Evolutionary conservation across 257 asterid genomes (phyloP), one percentile per base, ranked within the genome.

Genomic region (Echium plantagineum): DNA sequence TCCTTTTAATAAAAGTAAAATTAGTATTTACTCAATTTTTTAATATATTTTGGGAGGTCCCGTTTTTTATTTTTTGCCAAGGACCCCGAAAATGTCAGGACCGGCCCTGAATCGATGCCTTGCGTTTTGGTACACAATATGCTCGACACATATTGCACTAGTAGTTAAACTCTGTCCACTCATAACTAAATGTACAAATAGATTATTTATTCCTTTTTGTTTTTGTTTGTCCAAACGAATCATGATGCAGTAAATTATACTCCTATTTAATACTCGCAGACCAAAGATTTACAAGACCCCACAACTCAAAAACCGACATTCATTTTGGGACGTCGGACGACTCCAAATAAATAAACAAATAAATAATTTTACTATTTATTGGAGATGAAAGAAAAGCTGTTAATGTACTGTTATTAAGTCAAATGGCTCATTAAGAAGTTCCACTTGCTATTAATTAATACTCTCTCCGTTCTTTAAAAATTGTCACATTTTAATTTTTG

Each of bases 291-390:
- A 18, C 17, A 24, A 38, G 3, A 64, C 46, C 67, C 67, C 68
- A 51, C 67, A 5, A 55, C 28, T 35, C 16, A 55, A 66, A 38
- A 16, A 42, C 17, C 18, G 48, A 57, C 64, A 62, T 63, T 35
- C 66, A 59, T 54, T 46, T 20, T 35, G 65, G 68, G 59, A 65
- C 57, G 63, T 46, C 60, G 68, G 59, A 65, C 57, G 63, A 52
- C 60, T 52, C 63, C 2, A 20, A 63, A 48, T 65, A 17, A 70
- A 16, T 17, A 60, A 60, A 58, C 19, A 24, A 24, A n/a, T n/a
- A n/a, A n/a, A n/a, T n/a, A n/a, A n/a, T n/a, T n/a, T n/a, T n/a
- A n/a, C n/a, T n/a, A n/a, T 24, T 28, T 28, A 6, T 28, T 28
- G 7, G 32, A 28, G 32, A 28, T 28, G 32, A 28, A 28, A 28